These are phyloP conservation scores for Talaromyces ruber DNA, from an alignment of 495 filamentous ascomycete genomes.

Conservation along the genomic window DNA sequence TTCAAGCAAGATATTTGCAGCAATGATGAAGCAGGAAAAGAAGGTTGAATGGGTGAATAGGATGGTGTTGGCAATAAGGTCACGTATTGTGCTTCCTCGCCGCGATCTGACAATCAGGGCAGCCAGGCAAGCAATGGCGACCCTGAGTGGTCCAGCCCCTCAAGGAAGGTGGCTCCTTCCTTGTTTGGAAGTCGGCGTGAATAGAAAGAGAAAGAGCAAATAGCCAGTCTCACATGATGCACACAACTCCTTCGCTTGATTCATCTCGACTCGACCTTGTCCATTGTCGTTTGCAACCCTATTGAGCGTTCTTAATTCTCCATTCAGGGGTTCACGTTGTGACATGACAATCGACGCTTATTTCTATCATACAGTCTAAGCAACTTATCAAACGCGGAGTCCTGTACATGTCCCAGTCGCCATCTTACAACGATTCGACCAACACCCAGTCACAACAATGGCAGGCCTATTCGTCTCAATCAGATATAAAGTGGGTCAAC, in stretches of 20 bases:
- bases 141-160: not conserved
- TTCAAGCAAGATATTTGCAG: not conserved
- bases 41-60: not conserved
- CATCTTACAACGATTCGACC: not conserved
- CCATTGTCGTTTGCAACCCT: not conserved
- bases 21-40: not conserved
- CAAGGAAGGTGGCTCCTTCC: not conserved
- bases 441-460: not conserved
- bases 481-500: slow-evolving; percentile 16
- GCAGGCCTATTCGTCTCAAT: not conserved
- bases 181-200: not conserved
- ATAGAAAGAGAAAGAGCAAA: not conserved
- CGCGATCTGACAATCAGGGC: not conserved
- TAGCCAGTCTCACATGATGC: not conserved
- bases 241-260: not conserved
- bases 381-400: not conserved
- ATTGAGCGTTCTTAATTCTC: not conserved
- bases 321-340: not conserved
- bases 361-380: not conserved
- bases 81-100: not conserved
- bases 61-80: not conserved
- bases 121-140: not conserved
- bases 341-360: not conserved
- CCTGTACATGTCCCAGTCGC: not conserved
- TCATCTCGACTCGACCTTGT: not conserved